Evolutionary conservation across 768 basidiomycete species (phyloP), one percentile per base, ranked within the genome.

Genomic region (Lepiota brunneoincarnata): DNA sequence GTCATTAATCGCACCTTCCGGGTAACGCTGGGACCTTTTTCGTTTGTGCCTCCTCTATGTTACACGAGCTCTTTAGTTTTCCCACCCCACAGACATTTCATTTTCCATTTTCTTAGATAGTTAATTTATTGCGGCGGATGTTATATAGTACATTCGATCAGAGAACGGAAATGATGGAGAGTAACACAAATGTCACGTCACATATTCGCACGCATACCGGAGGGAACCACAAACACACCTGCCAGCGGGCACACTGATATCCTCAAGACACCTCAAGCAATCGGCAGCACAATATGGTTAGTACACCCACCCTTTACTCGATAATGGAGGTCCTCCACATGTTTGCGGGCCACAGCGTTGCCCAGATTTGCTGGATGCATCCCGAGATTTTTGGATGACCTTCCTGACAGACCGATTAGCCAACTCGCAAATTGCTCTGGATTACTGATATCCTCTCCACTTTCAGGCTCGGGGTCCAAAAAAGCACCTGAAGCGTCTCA

Each of bases 401-500:
- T 67, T 71, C 14, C 49, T 58, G 51, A 52, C 39, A 20, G 43
- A 20, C 23, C 44, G 18, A 45, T 21, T 14, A 46, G 58, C 59
- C 54, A 45, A 55, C 47, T 53, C 51, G 60, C 52, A 20, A 38
- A 21, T 12, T 46, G n/a, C 45, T 12, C n/a, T 31, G 49, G 48
- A 58, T 59, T 55, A 58, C 73, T 73, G 56, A 71, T 59, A 45
- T 38, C 49, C 51, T 49, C 23, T 42, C 41, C 67, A 15, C 61
- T 61, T 62, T 18, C 62, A 97, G 95, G 93, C 84, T 69, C 89
- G 95, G 74, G 95, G 95, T 86, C 95, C 95, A 60, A 97, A 91
- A 89, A 97, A 97, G 77, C 95, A 98, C 72, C 84, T 98, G 79
- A 98, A 98, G 84, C 91, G 96, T 69, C 84, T 98, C 56, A 86